Evolutionary conservation across 345 rosid genomes (phyloP), one percentile per base, ranked within the genome.

Genomic region (Lepidium didymum): DNA sequence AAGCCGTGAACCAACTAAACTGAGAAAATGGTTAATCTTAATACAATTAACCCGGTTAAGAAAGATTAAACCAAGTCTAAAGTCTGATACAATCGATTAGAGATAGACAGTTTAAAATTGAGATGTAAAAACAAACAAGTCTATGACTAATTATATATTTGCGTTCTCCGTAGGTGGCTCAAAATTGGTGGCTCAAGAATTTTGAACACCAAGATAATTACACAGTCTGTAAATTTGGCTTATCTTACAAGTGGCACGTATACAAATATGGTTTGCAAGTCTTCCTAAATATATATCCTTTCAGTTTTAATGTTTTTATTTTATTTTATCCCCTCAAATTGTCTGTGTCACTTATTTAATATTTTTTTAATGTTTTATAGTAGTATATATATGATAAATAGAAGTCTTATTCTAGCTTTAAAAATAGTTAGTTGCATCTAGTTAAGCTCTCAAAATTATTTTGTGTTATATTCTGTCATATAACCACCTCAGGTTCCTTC

Each of bases 101-200:
- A 42, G 37, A 42, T 37, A 45, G 27, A n/a, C 5, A 7, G 5
- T 35, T 18, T 18, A 69, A 27, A 31, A 19, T 41, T 69, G 67
- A 41, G 65, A 27, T 42, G 1, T n/a, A 21, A 18, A 13, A 19
- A 21, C 59, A 13, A 41, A 60, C 4, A 11, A 41, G 10, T 40
- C 10, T 40, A 19, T 29, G 29, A 42, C 14, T 53, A 34, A 31
- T n/a, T n/a, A n/a, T n/a, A n/a, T 44, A 21, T 25, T 33, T 42
- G 54, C 47, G 40, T 60, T 62, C 55, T 11, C 61, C 54, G 51
- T 42, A 7, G 75, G 61, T 62, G 62, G 68, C 68, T 60, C 31
- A 33, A 62, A 42, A 52, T 41, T 10, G 1, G 21, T 19, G 21
- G 21, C 2, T 19, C 21, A 19, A 2, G 21, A 19, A 19, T 19